phyloP scores from a whole-genome alignment of 495 filamentous ascomycete species.

The Cryomyces antarcticus region DNA sequence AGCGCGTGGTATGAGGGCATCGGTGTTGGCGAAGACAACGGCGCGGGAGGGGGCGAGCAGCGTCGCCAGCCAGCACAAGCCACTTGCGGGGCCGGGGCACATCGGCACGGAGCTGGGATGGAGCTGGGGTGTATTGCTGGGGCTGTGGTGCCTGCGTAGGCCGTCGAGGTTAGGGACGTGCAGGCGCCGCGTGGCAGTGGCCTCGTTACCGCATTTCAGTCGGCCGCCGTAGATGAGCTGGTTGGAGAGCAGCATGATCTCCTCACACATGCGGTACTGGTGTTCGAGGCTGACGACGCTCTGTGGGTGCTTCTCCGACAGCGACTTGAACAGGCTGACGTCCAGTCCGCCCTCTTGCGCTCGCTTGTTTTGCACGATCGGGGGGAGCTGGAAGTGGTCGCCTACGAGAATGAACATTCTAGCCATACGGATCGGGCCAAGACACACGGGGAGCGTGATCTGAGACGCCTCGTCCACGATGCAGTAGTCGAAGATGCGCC shows the following conservation, averaged over 20 bases:
- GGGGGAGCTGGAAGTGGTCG: conserved; percentile 88
- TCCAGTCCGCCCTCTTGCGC: conserved; percentile 76
- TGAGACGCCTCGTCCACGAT: conserved; percentile 97
- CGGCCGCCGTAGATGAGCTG: conserved; percentile 77
- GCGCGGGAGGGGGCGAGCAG: conserved; percentile 46
- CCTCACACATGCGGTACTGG: conserved; percentile 95
- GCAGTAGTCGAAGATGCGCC: conserved; percentile 88
- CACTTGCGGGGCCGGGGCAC: conserved; percentile 29
- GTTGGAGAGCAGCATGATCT: conserved; percentile 88
- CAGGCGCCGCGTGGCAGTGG: conserved; percentile 46
- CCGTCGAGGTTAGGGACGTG: conserved; percentile 34
- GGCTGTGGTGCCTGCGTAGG: conserved; percentile 29
- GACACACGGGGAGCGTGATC: conserved; percentile 82
- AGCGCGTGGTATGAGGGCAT: conserved; percentile 38
- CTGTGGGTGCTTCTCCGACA: conserved; percentile 69
- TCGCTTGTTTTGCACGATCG: conserved; percentile 78
- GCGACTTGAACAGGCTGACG: conserved; percentile 76
- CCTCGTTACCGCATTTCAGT: conserved; percentile 68
- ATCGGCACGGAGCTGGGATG: conserved; percentile 14
- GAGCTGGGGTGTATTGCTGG: conserved; percentile 12
- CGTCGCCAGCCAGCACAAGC: conserved; percentile 66
- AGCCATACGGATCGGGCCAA: conserved; percentile 85
- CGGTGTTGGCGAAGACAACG: conserved; percentile 77
- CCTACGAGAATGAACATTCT: conserved; percentile 88
- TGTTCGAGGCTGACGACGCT: conserved; percentile 82